phyloP scores from a whole-genome alignment of 2,329 filamentous ascomycete genomes.

The Trichoderma sp. region DNA sequence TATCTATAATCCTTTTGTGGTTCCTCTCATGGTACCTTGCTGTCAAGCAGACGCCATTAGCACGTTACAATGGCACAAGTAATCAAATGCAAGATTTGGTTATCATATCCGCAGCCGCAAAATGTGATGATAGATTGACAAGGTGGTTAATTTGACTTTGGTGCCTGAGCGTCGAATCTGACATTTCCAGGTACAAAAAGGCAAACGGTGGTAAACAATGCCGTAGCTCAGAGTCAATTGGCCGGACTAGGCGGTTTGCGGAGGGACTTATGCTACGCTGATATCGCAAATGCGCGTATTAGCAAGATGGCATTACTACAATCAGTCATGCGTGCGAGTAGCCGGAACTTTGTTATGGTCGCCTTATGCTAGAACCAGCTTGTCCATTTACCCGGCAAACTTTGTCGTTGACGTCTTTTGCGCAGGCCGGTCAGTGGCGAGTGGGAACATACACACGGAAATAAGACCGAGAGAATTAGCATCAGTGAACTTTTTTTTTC shows the following conservation, averaged over 20 bases:
- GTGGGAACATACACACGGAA: neutral
- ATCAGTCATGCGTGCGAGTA: neutral
- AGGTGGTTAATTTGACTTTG: constrained; percentile 18
- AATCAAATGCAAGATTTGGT: neutral
- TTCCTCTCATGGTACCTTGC: neutral
- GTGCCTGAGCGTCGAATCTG: neutral
- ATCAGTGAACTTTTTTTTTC: neutral
- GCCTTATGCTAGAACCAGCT: neutral
- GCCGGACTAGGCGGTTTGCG: neutral
- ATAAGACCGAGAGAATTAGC: constrained; percentile 12
- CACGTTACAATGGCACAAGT: neutral
- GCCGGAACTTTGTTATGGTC: constrained; percentile 12
- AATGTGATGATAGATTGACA: neutral
- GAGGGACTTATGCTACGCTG: neutral
- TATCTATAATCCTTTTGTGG: neutral
- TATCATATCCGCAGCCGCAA: neutral
- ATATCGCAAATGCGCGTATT: neutral
- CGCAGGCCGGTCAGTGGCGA: neutral
- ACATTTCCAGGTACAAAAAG: neutral
- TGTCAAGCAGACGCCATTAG: neutral
- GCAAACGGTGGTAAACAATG: neutral
- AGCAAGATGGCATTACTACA: too few species aligned
- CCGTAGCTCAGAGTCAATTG: neutral
- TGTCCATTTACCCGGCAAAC: constrained; percentile 23
- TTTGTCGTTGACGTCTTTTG: constrained; percentile 1